Base-by-base conservation (phyloP, 495 filamentous ascomycete species). In the Xylaria grammica region DNA sequence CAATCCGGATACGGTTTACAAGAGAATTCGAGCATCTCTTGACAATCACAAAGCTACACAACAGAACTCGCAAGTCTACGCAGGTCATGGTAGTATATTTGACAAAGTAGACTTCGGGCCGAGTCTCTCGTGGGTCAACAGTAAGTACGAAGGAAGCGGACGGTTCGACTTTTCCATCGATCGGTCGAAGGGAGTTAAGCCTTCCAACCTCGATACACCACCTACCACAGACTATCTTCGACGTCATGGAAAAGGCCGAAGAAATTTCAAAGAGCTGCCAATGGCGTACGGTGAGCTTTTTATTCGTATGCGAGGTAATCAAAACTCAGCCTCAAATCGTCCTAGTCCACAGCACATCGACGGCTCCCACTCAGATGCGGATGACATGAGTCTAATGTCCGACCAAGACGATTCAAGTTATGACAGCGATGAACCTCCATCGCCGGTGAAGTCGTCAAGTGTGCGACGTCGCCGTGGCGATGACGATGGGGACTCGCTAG, bases 141-240 rank as follows among this genome's bases (percentile, higher is more conserved):
- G 79, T 54, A 86, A 85, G 63, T 85, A 86, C 63, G 76, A 80
- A 52, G 75, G 77, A 55, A 76, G 73, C 50, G 84, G 84, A 15
- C 75, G 70, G 4, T 85, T 82, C 57, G 77, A 77, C 51, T 82
- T 75, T 54, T 75, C 75, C 15, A 63, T 72, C 8, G 71, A 58
- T 19, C 62, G 36, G 46, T 66, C 56, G 54, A 69, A 62, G 68
- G 67, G 55, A 48, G 45, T 42, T 27, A 70, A 58, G 8, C 46
- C 52, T 19, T 57, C 56, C 30, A 56, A 22, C 44, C 40, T 65
- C 13, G 60, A 63, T 50, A 72, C 61, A 20, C 74, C 81, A 0
- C 75, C 79, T 5, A 79, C 70, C 10, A 78, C 82, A 1, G 73
- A 75, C 30, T 77, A 81, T 56, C 69, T 81, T 3, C 71, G 66